A percentile compares a stretch with the other conserved stretches of the same genome.
Evolutionary conservation across 1,284 basidiomycete species (phyloP).

Genomic region (Pseudozyma tsukubaensis): DNA sequence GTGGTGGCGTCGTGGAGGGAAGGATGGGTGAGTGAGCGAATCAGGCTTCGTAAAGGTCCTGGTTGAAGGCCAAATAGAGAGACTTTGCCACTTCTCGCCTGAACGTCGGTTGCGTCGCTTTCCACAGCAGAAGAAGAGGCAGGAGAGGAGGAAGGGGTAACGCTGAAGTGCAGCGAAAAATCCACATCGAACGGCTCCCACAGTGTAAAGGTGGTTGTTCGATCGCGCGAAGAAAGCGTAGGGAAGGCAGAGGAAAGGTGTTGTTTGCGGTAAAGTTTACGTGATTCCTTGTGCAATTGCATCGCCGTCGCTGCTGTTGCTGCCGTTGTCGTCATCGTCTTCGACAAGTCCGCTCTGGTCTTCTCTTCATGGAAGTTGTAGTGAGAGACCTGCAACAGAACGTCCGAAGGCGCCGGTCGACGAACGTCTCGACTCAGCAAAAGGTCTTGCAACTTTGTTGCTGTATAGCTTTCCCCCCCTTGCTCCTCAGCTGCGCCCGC

Average conservation of each 20-base stretch:
- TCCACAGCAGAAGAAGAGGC: background rate
- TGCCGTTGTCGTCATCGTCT: too few relatives aligned
- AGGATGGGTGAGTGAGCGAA: slow-evolving; percentile 33
- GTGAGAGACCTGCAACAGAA: background rate
- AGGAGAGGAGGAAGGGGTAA: background rate
- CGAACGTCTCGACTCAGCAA: slow-evolving; percentile 23
- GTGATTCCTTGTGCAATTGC: slow-evolving; percentile 17
- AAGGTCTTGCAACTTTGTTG: slow-evolving; percentile 34
- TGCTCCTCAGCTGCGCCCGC: slow-evolving; percentile 8
- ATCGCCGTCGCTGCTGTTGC: background rate
- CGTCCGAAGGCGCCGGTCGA: background rate
- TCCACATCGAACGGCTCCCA: slow-evolving; percentile 46
- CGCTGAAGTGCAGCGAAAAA: slow-evolving; percentile 30
- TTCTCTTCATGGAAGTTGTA: background rate
- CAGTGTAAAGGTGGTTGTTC: slow-evolving; percentile 35
- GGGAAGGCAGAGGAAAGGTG: slow-evolving; percentile 26
- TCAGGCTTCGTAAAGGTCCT: slow-evolving; percentile 30
- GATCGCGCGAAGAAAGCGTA: slow-evolving; percentile 16
- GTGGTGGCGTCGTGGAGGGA: background rate
- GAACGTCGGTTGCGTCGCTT: background rate
- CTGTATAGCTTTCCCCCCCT: slow-evolving; percentile 7
- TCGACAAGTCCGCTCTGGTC: too few relatives aligned
- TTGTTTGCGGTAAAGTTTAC: slow-evolving; percentile 30
- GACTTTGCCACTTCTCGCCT: slow-evolving; percentile 10
- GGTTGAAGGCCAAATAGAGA: slow-evolving; percentile 44